Conservation (phyloP, 768 basidiomycete species). For the Sarcodon aspratus region DNA sequence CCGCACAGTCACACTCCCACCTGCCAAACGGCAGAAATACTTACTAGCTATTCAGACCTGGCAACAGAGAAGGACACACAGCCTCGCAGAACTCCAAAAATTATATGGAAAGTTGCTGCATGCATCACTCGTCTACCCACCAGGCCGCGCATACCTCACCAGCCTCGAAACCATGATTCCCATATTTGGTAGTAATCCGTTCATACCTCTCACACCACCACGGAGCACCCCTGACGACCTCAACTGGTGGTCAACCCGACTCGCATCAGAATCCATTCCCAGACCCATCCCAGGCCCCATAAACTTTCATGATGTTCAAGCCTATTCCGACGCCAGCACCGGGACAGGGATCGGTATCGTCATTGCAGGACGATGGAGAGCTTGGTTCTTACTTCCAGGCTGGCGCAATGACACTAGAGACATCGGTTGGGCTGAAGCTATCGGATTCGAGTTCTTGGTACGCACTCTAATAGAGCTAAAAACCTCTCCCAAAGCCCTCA, state of each 20-base stretch:
- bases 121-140: constrained; percentile 13
- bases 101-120: constrained; percentile 32
- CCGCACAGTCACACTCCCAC: constrained; percentile 13
- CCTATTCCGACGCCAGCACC: constrained; percentile 11
- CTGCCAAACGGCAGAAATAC: constrained; percentile 19
- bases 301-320: not conserved
- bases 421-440: constrained; percentile 14
- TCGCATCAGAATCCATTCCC: not conserved
- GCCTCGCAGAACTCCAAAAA: constrained; percentile 20
- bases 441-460: constrained; percentile 4
- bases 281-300: not conserved
- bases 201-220: constrained; percentile 12
- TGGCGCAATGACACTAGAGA: constrained; percentile 7
- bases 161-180: constrained; percentile 18
- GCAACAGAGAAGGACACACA: constrained; percentile 13
- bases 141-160: constrained; percentile 27
- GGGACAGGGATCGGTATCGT: constrained; percentile 7
- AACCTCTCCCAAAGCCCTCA: too few species aligned
- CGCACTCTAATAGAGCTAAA: too few species aligned
- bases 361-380: constrained; percentile 5
- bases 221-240: not conserved
- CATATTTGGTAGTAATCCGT: constrained; percentile 16
- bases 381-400: constrained; percentile 6
- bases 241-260: not conserved
- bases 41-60: constrained; percentile 15